Conservation (phyloP, 331 rosid genomes). For the Pyracantha coccinea region DNA sequence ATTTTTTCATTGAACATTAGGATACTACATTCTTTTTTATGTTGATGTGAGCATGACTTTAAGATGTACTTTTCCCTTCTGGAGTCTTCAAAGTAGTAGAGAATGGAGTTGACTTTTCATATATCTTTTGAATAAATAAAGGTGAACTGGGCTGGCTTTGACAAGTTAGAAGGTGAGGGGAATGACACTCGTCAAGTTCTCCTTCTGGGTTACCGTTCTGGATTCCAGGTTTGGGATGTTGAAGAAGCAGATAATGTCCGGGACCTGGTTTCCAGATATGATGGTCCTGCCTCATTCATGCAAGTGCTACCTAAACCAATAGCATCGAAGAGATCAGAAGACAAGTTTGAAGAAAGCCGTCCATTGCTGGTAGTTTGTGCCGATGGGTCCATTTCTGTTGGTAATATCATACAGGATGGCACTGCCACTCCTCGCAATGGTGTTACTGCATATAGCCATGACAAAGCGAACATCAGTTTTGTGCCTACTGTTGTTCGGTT, state of each 20-base stretch:
- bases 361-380: constrained; percentile 74
- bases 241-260: constrained; percentile 86
- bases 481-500: constrained; percentile 72
- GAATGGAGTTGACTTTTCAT: constrained; percentile 3
- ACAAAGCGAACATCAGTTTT: constrained; percentile 44
- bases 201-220: constrained; percentile 78
- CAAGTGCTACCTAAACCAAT: constrained; percentile 86
- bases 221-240: constrained; percentile 98
- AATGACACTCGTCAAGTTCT: constrained; percentile 53
- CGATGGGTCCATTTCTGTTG: constrained; percentile 59
- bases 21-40: not conserved
- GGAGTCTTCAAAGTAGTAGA: not conserved
- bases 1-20: not conserved
- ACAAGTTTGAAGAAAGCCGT: constrained; percentile 57
- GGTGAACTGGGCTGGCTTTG: constrained; percentile 98
- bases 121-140: constrained; percentile 12
- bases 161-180: constrained; percentile 69
- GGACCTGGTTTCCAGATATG: constrained; percentile 72
- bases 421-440: constrained; percentile 32
- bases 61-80: too few relatives aligned
- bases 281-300: constrained; percentile 81
- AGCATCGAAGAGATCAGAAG: constrained; percentile 47
- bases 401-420: constrained; percentile 45
- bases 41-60: not conserved
- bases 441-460: constrained; percentile 40